Conservation (phyloP, 768 basidiomycete genomes). For the Mycena epipterygia region DNA sequence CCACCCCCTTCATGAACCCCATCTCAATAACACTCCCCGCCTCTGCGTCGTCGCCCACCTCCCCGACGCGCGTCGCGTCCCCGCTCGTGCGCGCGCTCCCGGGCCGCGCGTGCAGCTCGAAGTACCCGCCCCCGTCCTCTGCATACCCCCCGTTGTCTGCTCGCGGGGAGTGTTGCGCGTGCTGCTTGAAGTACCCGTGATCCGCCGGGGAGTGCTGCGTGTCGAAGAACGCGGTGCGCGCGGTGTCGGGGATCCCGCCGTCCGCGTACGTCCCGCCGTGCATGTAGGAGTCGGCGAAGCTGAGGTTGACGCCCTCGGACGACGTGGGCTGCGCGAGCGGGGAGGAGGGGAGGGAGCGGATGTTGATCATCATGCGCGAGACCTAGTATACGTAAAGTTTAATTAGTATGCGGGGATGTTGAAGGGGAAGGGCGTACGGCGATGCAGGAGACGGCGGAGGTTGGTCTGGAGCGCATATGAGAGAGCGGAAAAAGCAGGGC, state of each 20-base stretch:
- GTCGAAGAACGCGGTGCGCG: conserved; percentile 6
- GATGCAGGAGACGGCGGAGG: conserved; percentile 32
- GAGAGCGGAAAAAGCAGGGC: too few species aligned
- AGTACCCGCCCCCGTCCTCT: neutral
- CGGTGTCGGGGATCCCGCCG: conserved; percentile 11
- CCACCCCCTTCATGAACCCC: neutral
- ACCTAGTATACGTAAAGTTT: too few species aligned
- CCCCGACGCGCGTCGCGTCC: conserved; percentile 20
- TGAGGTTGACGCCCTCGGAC: neutral
- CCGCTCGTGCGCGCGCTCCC: conserved; percentile 23
- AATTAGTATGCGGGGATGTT: too few species aligned
- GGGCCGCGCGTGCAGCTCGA: neutral
- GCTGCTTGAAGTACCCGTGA: neutral
- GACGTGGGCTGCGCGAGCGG: neutral
- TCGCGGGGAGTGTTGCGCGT: too few species aligned
- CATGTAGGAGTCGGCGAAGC: neutral
- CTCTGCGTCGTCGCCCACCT: neutral
- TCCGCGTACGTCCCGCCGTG: neutral
- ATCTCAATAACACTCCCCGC: conserved; percentile 5
- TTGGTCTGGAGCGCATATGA: conserved; percentile 9
- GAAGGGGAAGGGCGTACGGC: too few species aligned
- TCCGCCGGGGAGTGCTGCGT: neutral
- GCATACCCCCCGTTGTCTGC: too few species aligned
- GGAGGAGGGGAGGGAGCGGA: conserved; percentile 20
- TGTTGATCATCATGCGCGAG: conserved; percentile 38